Evolutionary conservation across 1,284 basidiomycete genomes (phyloP), one percentile per base, ranked within the genome.

Genomic region (Ustilago esculenta): DNA sequence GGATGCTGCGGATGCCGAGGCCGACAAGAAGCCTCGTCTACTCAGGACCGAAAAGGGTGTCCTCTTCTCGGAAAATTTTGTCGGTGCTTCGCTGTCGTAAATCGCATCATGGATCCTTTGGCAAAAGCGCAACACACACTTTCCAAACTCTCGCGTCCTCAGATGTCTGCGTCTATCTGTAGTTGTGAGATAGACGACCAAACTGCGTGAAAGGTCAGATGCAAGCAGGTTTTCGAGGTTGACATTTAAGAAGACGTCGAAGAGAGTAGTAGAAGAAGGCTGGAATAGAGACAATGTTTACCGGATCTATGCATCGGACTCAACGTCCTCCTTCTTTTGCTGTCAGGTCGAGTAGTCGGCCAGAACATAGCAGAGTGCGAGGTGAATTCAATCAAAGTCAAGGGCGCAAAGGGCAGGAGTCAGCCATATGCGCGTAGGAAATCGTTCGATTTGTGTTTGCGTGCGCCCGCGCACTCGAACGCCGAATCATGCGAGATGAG

Each of bases 81-180:
- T 67, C 20, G 77, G 70, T 9, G 80, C 79, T 17, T 71, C 77
- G 4, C 49, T 81, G 34, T 80, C 78, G 8, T 80, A 55, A 39
- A 24, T 7, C 20, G 8, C 5, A 9, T 8, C 10, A 6, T 44
- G 29, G 33, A 36, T 25, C 23, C 14, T 11, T n/a, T 14, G 0
- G 17, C 18, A 10, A 20, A 17, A 15, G 5, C 33, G 42, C 46
- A 50, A 32, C 27, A 41, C 52, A 20, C 42, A 34, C 30, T 12
- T 23, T 10, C 10, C 27, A 14, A 11, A 8, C 5, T 25, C 3
- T 29, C 8, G 5, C 17, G 20, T 18, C 9, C 12, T 17, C 33
- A 21, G 5, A 27, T 35, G 54, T 4, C 21, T 29, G 40, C 23
- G 42, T 15, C 10, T n/a, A n/a, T n/a, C n/a, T n/a, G n/a, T n/a